phyloP scores from a whole-genome alignment of 192 early-diverging fungal genomes.

The Lobulomyces angularis region DNA sequence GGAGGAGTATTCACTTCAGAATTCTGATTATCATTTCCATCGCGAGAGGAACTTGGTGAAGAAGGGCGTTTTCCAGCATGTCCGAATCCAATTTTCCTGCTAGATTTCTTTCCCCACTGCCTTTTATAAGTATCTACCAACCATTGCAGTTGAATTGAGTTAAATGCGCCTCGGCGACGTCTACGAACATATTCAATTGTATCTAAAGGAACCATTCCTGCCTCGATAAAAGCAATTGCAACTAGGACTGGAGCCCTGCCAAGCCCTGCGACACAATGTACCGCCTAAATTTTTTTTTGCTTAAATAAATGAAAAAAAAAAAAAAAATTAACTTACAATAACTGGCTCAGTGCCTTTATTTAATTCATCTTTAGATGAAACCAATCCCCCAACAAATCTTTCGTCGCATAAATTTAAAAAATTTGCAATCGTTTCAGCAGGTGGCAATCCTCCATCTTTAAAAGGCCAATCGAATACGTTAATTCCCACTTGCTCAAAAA shows the following conservation, averaged over 20 bases:
- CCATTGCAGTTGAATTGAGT: slow-evolving; percentile 51
- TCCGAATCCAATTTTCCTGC: background rate
- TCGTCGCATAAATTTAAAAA: slow-evolving; percentile 58
- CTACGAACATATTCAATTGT: slow-evolving; percentile 60
- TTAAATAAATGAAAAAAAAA: slow-evolving; percentile 16
- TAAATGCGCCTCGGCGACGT: slow-evolving; percentile 63
- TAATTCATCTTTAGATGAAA: slow-evolving; percentile 19
- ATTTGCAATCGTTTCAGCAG: slow-evolving; percentile 16
- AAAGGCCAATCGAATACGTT: slow-evolving; percentile 81
- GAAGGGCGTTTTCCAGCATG: too few species aligned
- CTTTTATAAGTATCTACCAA: slow-evolving; percentile 50
- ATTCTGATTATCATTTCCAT: too few species aligned
- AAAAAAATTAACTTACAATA: slow-evolving; percentile 16
- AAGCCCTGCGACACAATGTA: slow-evolving; percentile 91
- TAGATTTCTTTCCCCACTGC: slow-evolving; percentile 27
- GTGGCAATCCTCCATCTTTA: slow-evolving; percentile 73
- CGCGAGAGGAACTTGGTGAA: too few species aligned
- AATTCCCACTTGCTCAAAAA: slow-evolving; percentile 49
- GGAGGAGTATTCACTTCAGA: too few species aligned
- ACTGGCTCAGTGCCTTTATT: slow-evolving; percentile 6
- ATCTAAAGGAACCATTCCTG: slow-evolving; percentile 64
- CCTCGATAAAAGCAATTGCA: slow-evolving; percentile 69
- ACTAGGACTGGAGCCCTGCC: slow-evolving; percentile 81
- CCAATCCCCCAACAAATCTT: slow-evolving; percentile 20
- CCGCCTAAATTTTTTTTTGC: slow-evolving; percentile 29